Percentiles rank a stretch among this genome's conserved stretches.
phyloP scores from a whole-genome alignment of 208 protist genomes.

The Crithidia mellificae region DNA sequence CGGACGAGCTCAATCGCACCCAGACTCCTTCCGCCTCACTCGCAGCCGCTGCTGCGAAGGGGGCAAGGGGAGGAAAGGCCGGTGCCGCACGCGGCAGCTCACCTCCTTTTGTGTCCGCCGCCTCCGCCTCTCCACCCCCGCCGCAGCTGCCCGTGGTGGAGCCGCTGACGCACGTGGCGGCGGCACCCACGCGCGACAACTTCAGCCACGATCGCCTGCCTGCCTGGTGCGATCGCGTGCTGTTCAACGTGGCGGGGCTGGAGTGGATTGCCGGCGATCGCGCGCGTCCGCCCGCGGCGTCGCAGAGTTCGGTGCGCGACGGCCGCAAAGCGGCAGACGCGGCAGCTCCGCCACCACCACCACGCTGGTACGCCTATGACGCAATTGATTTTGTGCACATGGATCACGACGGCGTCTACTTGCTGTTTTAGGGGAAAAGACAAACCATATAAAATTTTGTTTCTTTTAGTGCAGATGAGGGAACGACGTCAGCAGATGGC shows the following conservation, averaged over 20 bases:
- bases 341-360: too few species aligned
- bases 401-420: slow-evolving; percentile 76
- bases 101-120: too few species aligned
- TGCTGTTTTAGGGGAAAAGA: slow-evolving; percentile 42
- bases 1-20: slow-evolving; percentile 2
- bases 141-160: background rate
- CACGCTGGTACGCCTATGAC: slow-evolving; percentile 51
- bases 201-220: slow-evolving; percentile 59
- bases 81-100: too few species aligned
- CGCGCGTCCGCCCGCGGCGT: slow-evolving; percentile 9
- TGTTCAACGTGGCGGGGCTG: slow-evolving; percentile 74
- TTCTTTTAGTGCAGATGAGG: too few species aligned
- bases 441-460: too few species aligned
- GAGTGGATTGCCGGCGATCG: slow-evolving; percentile 57
- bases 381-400: slow-evolving; percentile 57
- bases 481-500: too few species aligned
- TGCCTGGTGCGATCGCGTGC: slow-evolving; percentile 86
- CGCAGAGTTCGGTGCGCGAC: background rate
- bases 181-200: slow-evolving; percentile 17
- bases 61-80: too few species aligned
- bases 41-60: too few species aligned
- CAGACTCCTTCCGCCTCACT: background rate
- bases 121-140: background rate
- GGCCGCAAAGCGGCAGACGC: slow-evolving; percentile 1
- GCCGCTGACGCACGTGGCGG: slow-evolving; percentile 27